Base-by-base conservation (phyloP, 2,329 filamentous ascomycete genomes). In the Hypoxylon sp. region DNA sequence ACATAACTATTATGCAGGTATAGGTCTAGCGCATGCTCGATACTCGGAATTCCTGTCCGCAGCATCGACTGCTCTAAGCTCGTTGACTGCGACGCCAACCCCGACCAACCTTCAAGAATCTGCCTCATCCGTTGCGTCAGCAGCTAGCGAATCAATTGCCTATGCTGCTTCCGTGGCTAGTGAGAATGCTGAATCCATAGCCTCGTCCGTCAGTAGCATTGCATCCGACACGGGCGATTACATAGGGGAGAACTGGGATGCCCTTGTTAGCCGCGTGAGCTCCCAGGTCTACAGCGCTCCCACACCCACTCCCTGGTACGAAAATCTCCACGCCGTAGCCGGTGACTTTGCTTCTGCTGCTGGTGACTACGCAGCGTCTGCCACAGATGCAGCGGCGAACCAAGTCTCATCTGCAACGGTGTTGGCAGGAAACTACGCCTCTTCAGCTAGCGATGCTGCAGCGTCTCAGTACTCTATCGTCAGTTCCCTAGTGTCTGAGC, bases 11-110 rank as follows among this genome's bases (percentile, higher is more conserved):
- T 94, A 93, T 73, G 91, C 93, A 70, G 92, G 91, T 10, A 80
- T 96, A 24, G 93, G 93, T 29, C 79, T 93, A 48, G 93, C 93
- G 0, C 91, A 97, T 74, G 92, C 90, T 47, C 88, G 91, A 39
- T 96, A 96, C 78, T 89, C 90, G 4, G 90, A 91, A 54, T 95
- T 96, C 75, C 71, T 96, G 1, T 85, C 85, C 11, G 89, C 90
- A 3, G 93, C 92, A 6, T 93, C 91, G 8, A 89, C 87, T 37
- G 92, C 90, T 19, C 83, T 93, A 44, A 90, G 88, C 61, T 84
- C 83, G 1, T 67, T 85, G 42, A 87, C 85, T 0, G 88, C 88
- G 6, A 87, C 88, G 10, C 87, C 89, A 15, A 90, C 87, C 0
- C 86, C 88, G 2, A 88, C 84, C 0, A 80, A 89, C 54, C 74